Conservation (phyloP, 495 filamentous ascomycete species). For the Pseudomonodictys pantanalensis region DNA sequence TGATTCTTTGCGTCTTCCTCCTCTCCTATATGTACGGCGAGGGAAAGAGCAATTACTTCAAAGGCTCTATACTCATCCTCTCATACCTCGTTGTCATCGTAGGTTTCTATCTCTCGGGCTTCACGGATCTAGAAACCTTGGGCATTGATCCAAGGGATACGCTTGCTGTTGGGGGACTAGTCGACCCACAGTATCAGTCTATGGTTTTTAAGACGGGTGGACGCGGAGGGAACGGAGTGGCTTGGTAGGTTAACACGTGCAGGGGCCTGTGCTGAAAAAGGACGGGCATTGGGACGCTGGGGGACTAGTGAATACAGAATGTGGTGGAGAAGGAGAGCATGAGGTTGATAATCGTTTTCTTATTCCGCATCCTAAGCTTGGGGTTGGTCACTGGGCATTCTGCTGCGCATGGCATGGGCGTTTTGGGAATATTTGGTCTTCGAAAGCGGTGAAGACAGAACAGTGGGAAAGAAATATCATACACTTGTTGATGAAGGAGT, state of each 20-base stretch:
- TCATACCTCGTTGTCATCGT: slow-evolving; percentile 90
- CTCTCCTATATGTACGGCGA: slow-evolving; percentile 98
- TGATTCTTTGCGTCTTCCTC: slow-evolving; percentile 95
- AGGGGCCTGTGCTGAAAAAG: not conserved
- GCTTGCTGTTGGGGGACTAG: slow-evolving; percentile 21
- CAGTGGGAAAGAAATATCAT: too few relatives aligned
- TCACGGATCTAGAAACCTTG: slow-evolving; percentile 58
- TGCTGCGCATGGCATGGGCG: too few relatives aligned
- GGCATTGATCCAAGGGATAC: slow-evolving; percentile 44
- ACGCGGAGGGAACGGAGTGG: slow-evolving; percentile 3
- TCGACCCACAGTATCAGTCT: slow-evolving; percentile 27
- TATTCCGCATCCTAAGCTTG: too few relatives aligned
- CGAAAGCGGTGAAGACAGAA: too few relatives aligned
- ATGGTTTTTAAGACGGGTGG: slow-evolving; percentile 28
- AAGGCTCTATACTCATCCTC: slow-evolving; percentile 88
- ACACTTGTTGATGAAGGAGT: too few relatives aligned
- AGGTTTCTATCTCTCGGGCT: slow-evolving; percentile 86
- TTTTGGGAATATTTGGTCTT: too few relatives aligned
- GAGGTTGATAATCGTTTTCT: too few relatives aligned
- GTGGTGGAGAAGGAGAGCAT: too few relatives aligned
- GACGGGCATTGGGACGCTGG: not conserved
- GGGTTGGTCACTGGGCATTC: too few relatives aligned
- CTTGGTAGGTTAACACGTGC: slow-evolving; percentile 8
- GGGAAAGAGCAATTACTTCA: slow-evolving; percentile 93
- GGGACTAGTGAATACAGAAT: too few relatives aligned